Base-by-base conservation (phyloP, 192 early-diverging fungal genomes). In the Gamsiella multidivaricata region DNA sequence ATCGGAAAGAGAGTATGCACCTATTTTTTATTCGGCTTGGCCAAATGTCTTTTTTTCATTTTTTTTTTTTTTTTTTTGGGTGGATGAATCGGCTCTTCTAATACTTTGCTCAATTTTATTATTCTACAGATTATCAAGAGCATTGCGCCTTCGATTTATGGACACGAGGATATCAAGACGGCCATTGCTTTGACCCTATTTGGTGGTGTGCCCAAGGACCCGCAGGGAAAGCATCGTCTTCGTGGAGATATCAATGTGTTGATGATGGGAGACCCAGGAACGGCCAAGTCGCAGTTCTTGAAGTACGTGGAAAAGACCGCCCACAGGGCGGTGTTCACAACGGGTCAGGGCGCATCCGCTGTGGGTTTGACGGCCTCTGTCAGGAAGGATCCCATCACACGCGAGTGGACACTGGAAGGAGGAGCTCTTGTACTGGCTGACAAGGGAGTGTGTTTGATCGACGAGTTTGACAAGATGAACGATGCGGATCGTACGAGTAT, bases 71-170 rank as follows among this genome's bases (percentile, higher is more conserved):
- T 39, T 41, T 0, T 57, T n/a, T n/a, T n/a, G n/a, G n/a, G n/a
- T n/a, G n/a, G n/a, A n/a, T 34, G 3, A n/a, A n/a, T n/a, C n/a
- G n/a, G n/a, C n/a, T n/a, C n/a, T n/a, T n/a, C n/a, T 17, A 12
- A 26, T 7, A 11, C 25, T 23, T 15, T 29, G n/a, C n/a, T n/a
- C n/a, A n/a, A n/a, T n/a, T n/a, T n/a, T n/a, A n/a, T n/a, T n/a
- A n/a, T n/a, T 31, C 23, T 50, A 52, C 54, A 93, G 87, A 94
- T 99, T 54, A 90, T 97, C 66, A 92, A 93, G 81, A 93, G 91
- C 54, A 96, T 99, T 53, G 97, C 97, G 10, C 97, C 97, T 22
- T 99, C 97, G n/a, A 99, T 99, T 74, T 97, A 94, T 84, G 97
- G 97, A 29, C 97, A 99, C 76, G 95, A 97, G 52, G 93, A 97